Evolutionary conservation across 768 basidiomycete species (phyloP).

Genomic region (Boletus vermiculosoides): DNA sequence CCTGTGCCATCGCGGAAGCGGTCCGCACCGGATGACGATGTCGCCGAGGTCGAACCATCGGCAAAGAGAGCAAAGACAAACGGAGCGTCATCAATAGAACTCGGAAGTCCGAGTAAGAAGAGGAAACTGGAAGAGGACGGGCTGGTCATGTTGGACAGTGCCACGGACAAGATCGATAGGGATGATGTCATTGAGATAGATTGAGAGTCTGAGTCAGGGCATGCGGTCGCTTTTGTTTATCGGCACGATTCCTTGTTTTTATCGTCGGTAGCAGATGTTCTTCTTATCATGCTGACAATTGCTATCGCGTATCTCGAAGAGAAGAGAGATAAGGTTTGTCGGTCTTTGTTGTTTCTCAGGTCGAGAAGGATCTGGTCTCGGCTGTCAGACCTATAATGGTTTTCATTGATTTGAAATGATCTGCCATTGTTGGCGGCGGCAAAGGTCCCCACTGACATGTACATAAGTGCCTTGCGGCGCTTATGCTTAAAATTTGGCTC

Average conservation of each 20-base stretch:
- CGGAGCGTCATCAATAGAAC: conserved; percentile 18
- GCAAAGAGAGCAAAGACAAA: conserved; percentile 53
- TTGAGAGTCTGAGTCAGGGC: conserved; percentile 34
- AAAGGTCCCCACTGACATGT: neutral
- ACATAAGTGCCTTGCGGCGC: too few species aligned
- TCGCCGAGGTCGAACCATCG: conserved; percentile 54
- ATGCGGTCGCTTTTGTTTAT: neutral
- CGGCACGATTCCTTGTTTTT: neutral
- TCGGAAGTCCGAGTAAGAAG: conserved; percentile 61
- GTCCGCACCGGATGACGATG: conserved; percentile 54
- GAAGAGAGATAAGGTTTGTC: neutral
- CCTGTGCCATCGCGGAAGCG: conserved; percentile 56
- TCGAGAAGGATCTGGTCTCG: neutral
- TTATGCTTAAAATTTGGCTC: too few species aligned
- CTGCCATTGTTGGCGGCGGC: neutral
- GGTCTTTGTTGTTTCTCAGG: neutral
- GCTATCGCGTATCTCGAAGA: neutral
- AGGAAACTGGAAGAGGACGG: conserved; percentile 72
- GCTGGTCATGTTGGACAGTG: conserved; percentile 61
- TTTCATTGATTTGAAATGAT: neutral
- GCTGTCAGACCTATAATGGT: neutral
- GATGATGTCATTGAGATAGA: conserved; percentile 63
- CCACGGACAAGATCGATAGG: conserved; percentile 49
- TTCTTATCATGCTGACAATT: conserved; percentile 5
- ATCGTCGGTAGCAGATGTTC: neutral